Evolutionary conservation across 352 stramenopile genomes (phyloP).

Genomic region (Pythium phragmitis): DNA sequence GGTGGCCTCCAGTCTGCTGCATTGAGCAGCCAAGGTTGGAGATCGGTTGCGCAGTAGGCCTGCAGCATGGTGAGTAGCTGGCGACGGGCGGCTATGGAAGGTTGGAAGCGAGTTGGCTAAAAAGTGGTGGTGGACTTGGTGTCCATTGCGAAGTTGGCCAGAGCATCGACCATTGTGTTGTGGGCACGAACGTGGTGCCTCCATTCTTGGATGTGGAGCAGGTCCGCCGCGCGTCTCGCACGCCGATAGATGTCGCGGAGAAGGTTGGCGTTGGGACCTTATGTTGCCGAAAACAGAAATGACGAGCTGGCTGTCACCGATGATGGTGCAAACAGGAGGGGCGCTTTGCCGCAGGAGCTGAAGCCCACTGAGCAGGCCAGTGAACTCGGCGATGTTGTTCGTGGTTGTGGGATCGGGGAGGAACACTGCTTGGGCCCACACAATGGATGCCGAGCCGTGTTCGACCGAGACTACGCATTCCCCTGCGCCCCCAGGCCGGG

Average conservation of each 20-base stretch:
- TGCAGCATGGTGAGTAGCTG: no score
- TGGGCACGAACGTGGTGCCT: background rate
- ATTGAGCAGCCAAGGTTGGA: no score
- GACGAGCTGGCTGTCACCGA: background rate
- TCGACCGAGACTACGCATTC: background rate
- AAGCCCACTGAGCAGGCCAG: background rate
- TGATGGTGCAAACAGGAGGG: background rate
- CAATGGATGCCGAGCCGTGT: background rate
- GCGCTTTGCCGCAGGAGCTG: background rate
- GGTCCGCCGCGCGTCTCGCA: background rate
- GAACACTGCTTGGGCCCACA: constrained; percentile 2
- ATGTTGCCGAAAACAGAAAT: background rate
- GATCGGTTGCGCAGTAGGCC: no score
- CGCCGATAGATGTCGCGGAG: background rate
- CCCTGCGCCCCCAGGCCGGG: background rate
- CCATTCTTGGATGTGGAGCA: background rate
- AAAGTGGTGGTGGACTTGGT: background rate
- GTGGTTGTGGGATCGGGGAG: background rate
- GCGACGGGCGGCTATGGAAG: no score
- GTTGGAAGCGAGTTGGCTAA: no score
- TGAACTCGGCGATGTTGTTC: constrained; percentile 1
- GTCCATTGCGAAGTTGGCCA: constrained; percentile 5
- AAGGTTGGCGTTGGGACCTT: background rate
- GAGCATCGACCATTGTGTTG: constrained; percentile 1
- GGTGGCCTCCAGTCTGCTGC: no score